These are phyloP conservation scores for Blastocladiella emersonii DNA, from an alignment of 371 early-diverging fungal genomes.

Conservation along the genomic window DNA sequence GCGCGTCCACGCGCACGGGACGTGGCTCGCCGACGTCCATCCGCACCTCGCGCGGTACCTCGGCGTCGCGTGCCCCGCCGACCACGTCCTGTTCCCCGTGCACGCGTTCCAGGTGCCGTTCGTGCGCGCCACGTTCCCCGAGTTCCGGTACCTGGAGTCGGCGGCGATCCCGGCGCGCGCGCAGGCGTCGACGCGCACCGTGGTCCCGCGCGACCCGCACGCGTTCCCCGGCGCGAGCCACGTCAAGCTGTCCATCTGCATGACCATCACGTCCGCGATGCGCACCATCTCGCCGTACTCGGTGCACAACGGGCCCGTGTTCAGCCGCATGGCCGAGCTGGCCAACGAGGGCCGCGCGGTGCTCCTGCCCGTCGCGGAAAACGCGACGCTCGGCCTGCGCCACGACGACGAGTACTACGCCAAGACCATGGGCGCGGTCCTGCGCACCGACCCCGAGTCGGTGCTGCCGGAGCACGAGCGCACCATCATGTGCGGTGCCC, in stretches of 20 bases:
- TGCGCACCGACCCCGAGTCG: conserved; percentile 37
- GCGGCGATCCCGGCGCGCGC: conserved; percentile 30
- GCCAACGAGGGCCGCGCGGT: conserved; percentile 19
- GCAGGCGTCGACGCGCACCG: conserved; percentile 52
- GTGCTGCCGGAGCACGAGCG: conserved; percentile 26
- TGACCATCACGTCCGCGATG: conserved; percentile 53
- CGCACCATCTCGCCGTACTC: conserved; percentile 64
- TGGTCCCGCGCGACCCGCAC: conserved; percentile 24
- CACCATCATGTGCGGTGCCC: conserved; percentile 46
- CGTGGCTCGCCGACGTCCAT: conserved; percentile 21
- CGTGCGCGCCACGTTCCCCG: conserved; percentile 32
- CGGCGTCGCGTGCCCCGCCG: conserved; percentile 10
- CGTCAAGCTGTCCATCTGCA: conserved; percentile 47
- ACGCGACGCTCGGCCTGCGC: conserved; percentile 36
- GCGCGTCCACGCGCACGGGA: conserved; percentile 16
- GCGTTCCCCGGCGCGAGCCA: conserved; percentile 10
- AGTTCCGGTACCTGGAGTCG: conserved; percentile 29
- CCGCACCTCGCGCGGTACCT: conserved; percentile 7
- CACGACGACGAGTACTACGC: conserved; percentile 42
- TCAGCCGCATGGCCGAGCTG: conserved; percentile 39
- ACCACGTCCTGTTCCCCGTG: conserved; percentile 41
- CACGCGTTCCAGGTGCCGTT: conserved; percentile 54
- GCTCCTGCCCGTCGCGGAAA: conserved; percentile 23
- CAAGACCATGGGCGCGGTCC: conserved; percentile 49
- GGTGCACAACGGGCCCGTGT: conserved; percentile 46